Percentiles rank a stretch among this genome's conserved stretches.
These are phyloP conservation scores for Aspergillus affinis DNA, from an alignment of 495 filamentous ascomycete genomes.

Conservation along the genomic window DNA sequence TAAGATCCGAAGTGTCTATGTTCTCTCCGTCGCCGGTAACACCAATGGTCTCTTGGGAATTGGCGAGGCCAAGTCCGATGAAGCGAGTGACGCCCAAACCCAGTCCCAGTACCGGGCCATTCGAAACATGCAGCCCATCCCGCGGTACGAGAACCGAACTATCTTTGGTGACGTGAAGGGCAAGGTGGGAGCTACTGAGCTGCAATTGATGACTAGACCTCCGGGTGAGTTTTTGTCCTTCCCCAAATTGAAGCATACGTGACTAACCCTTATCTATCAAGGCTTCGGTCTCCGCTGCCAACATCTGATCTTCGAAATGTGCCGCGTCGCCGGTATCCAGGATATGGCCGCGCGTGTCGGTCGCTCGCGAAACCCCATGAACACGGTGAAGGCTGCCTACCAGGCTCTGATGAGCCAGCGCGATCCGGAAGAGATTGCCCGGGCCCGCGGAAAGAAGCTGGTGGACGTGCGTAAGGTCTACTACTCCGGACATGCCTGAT, in stretches of 20 bases:
- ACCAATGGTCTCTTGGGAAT: slow-evolving; percentile 80
- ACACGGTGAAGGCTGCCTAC: slow-evolving; percentile 87
- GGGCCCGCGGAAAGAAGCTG: slow-evolving; percentile 85
- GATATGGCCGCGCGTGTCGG: slow-evolving; percentile 81
- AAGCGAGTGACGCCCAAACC: slow-evolving; percentile 57
- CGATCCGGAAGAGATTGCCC: slow-evolving; percentile 83
- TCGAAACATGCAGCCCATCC: slow-evolving; percentile 81
- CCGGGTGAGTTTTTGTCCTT: slow-evolving; percentile 63
- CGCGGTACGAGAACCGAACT: slow-evolving; percentile 85
- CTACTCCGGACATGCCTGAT: slow-evolving; percentile 72
- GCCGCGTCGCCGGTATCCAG: slow-evolving; percentile 73
- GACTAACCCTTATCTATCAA: slow-evolving; percentile 32
- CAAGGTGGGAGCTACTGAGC: slow-evolving; percentile 81
- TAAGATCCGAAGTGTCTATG: slow-evolving; percentile 73
- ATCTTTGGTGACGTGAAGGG: slow-evolving; percentile 81
- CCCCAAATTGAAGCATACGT: slow-evolving; percentile 10
- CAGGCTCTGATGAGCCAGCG: slow-evolving; percentile 78
- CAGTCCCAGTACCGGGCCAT: slow-evolving; percentile 77
- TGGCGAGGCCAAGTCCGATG: slow-evolving; percentile 83
- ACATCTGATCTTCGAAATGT: slow-evolving; percentile 89
- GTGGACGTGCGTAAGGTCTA: slow-evolving; percentile 97
- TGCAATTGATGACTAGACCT: slow-evolving; percentile 76
- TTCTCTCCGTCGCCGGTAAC: slow-evolving; percentile 79
- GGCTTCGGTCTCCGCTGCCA: slow-evolving; percentile 92
- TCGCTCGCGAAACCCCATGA: slow-evolving; percentile 88